Percentiles rank a stretch among this genome's conserved stretches.
Evolutionary conservation across 1,139 yeast genomes (phyloP).

Genomic region (Blastobotrys arbuscula): DNA sequence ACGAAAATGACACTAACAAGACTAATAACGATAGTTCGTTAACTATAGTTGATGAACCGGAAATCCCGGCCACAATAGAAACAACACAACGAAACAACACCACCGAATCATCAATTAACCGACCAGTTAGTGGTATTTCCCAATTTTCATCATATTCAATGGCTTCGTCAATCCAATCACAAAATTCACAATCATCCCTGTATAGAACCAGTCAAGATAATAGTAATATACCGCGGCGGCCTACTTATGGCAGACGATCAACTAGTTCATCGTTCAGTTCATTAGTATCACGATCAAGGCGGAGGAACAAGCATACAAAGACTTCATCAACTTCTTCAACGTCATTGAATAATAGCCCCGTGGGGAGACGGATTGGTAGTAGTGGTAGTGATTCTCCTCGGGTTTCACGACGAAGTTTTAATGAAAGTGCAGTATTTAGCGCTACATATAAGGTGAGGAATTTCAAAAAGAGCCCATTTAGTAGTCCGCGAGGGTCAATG

Average conservation of each 20-base stretch:
- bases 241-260: constrained; percentile 26
- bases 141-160: constrained; percentile 49
- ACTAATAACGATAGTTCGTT: not conserved
- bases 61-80: not conserved
- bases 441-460: constrained; percentile 9
- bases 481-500: constrained; percentile 8
- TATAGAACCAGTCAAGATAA: not conserved
- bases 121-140: constrained; percentile 66
- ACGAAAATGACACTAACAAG: not conserved
- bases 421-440: constrained; percentile 24
- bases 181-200: constrained; percentile 19
- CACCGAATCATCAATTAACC: constrained; percentile 27
- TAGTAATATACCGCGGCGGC: constrained; percentile 17
- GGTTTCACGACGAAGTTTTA: constrained; percentile 16
- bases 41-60: not conserved
- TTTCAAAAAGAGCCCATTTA: constrained; percentile 10
- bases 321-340: constrained; percentile 32
- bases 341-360: constrained; percentile 25
- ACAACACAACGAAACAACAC: not conserved
- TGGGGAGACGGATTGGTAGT: constrained; percentile 15
- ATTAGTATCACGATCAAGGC: constrained; percentile 21
- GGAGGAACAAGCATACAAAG: constrained; percentile 22
- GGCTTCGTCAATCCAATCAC: constrained; percentile 25
- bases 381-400: constrained; percentile 7
- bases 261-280: constrained; percentile 34